Base-by-base conservation (phyloP, 2,329 filamentous ascomycete species). In the Phyllosticta capitalensis region DNA sequence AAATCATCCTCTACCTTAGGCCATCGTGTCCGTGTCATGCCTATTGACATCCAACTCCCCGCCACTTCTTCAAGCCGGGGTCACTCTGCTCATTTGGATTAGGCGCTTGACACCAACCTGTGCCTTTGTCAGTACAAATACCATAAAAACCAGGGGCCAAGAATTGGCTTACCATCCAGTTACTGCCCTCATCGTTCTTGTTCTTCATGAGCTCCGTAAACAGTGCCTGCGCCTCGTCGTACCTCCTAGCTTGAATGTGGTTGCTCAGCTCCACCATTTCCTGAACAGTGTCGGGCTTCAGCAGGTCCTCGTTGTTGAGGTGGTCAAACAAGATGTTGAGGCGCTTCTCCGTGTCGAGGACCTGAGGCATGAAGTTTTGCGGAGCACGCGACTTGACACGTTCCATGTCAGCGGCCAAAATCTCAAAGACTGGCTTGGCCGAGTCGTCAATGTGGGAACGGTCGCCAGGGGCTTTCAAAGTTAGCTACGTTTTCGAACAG, bases 271-370 rank as follows among this genome's bases (percentile, higher is more conserved):
- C 77, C 9, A 79, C 78, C 66, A 92, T 78, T 69, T 86, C 79
- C 62, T 83, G 79, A 55, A 92, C 82, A 0, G 88, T 96, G 67
- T 89, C 86, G 1, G 88, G 83, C 76, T 88, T 89, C 58, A 97
- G 79, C 49, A 96, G 79, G 68, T 97, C 92, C 69, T 92, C 88
- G 65, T 97, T 97, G 80, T 97, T 99, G 53, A 99, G 80, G 72
- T 96, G 91, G 70, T 99, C 92, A 71, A 96, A 97, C n/a, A 99
- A 79, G 55, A 96, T 86, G 67, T 89, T 89, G 61, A 99, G 81
- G 26, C 94, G 86, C 76, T 96, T 96, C 72, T 96, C 90, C 1
- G 92, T 94, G 71, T 97, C 94, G 67, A 90, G 89, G 20, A 99
- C 91, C 71, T 97, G 92, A 14, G 86, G 82, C 63, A 89, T 87